These are phyloP conservation scores for Russula abietina DNA, from an alignment of 768 basidiomycete species.

Conservation along the genomic window DNA sequence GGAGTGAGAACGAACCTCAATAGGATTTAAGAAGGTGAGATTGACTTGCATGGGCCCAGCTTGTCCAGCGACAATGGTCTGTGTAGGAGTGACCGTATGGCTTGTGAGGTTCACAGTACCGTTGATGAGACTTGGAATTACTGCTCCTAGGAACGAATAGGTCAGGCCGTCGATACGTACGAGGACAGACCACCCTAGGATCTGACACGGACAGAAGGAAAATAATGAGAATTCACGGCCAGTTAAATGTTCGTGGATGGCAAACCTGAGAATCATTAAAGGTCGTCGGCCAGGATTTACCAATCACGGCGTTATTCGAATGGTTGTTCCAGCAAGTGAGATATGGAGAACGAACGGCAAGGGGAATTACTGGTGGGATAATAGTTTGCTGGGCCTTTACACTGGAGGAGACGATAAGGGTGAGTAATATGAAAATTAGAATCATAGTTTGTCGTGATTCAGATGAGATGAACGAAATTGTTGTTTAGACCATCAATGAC, in stretches of 20 bases:
- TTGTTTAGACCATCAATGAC: background rate
- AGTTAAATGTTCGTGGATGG: background rate
- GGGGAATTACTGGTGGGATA: constrained; percentile 27
- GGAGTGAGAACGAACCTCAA: constrained; percentile 30
- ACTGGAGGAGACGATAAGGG: background rate
- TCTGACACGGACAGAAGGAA: background rate
- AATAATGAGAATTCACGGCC: background rate
- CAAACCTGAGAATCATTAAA: background rate
- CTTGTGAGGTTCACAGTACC: constrained; percentile 23
- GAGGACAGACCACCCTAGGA: constrained; percentile 16
- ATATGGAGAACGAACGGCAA: constrained; percentile 30
- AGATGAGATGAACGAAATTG: background rate
- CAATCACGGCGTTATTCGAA: constrained; percentile 7
- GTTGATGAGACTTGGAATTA: background rate
- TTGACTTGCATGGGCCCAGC: constrained; percentile 36
- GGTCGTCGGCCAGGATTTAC: constrained; percentile 24
- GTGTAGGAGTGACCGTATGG: constrained; percentile 34
- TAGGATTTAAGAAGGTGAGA: constrained; percentile 37
- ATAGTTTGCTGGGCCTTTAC: constrained; percentile 19
- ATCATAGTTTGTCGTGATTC: background rate
- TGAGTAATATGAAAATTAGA: background rate
- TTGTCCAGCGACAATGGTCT: constrained; percentile 31
- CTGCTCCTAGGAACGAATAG: constrained; percentile 23
- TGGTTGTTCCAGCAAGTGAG: constrained; percentile 25
- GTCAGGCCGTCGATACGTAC: constrained; percentile 16